Evolutionary conservation across 2,329 filamentous ascomycete species (phyloP).

Genomic region (Cladorrhinum sp.): DNA sequence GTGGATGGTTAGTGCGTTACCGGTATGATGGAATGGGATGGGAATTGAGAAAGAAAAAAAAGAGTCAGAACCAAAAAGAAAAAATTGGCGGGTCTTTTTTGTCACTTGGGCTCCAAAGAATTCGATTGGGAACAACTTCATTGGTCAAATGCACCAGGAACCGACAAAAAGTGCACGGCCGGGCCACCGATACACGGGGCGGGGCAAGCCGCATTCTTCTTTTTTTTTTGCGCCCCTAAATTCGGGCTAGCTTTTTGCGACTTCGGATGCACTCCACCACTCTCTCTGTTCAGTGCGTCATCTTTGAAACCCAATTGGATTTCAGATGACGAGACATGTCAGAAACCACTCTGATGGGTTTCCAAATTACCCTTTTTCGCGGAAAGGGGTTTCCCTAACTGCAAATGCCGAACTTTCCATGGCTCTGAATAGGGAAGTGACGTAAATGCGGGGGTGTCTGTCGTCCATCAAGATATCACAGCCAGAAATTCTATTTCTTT

Average conservation of each 20-base stretch:
- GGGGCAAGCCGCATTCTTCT: conserved; percentile 3
- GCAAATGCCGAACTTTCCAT: background rate
- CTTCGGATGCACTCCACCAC: background rate
- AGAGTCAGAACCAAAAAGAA: conserved; percentile 16
- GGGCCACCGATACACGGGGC: conserved; percentile 15
- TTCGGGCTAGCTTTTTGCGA: background rate
- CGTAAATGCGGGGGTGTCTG: background rate
- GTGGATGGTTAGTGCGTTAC: conserved; percentile 7
- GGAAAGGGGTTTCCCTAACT: background rate
- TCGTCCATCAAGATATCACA: background rate
- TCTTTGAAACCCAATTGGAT: background rate
- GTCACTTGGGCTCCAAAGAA: conserved; percentile 20
- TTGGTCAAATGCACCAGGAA: conserved; percentile 14
- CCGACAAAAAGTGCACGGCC: background rate
- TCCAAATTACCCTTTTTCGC: background rate
- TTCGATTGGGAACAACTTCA: conserved; percentile 20
- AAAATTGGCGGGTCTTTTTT: conserved; percentile 19
- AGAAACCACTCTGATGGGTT: background rate
- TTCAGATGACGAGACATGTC: background rate
- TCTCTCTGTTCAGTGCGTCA: background rate
- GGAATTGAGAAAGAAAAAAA: conserved; percentile 19
- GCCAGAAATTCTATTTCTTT: background rate
- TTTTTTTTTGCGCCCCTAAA: background rate
- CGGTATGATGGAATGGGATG: conserved; percentile 9
- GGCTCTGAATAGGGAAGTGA: background rate